Conservation (phyloP, 768 basidiomycete species). For the Calvatia gigantea region DNA sequence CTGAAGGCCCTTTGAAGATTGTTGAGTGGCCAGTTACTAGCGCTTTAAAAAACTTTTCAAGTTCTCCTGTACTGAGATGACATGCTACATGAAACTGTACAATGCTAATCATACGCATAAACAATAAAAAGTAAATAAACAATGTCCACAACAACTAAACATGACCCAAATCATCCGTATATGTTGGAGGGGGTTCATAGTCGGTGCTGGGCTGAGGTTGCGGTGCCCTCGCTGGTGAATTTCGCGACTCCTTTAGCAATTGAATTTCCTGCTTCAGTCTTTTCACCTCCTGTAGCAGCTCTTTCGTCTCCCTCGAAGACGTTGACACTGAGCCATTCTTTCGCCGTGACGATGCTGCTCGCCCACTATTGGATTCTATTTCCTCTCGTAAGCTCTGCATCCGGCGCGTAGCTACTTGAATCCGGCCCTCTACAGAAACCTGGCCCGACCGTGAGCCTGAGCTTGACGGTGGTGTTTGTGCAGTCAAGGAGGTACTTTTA, state of each 20-base stretch:
- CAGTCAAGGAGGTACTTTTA: not conserved
- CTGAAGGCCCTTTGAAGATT: too few relatives aligned
- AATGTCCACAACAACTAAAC: not conserved
- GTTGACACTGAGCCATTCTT: not conserved
- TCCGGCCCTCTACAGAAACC: conserved; percentile 19
- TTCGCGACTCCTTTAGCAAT: conserved; percentile 21
- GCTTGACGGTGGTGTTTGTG: not conserved
- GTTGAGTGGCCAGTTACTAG: too few relatives aligned
- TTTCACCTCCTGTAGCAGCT: conserved; percentile 25
- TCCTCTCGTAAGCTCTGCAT: conserved; percentile 22
- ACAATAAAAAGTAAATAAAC: not conserved
- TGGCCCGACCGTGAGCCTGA: not conserved
- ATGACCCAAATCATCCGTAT: not conserved
- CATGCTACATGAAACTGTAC: not conserved
- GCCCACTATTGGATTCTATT: conserved; percentile 15
- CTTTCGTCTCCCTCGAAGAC: conserved; percentile 17
- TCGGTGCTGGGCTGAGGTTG: not conserved
- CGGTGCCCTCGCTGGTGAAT: not conserved
- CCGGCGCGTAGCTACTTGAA: conserved; percentile 22
- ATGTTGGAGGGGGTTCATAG: not conserved
- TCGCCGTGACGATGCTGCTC: conserved; percentile 3
- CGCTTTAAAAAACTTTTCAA: too few relatives aligned
- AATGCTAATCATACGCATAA: not conserved
- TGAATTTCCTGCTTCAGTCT: conserved; percentile 24
- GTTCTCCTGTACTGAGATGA: too few relatives aligned